These are phyloP conservation scores for Linnemannia schmuckeri DNA, from an alignment of 192 early-diverging fungal species.

Conservation along the genomic window DNA sequence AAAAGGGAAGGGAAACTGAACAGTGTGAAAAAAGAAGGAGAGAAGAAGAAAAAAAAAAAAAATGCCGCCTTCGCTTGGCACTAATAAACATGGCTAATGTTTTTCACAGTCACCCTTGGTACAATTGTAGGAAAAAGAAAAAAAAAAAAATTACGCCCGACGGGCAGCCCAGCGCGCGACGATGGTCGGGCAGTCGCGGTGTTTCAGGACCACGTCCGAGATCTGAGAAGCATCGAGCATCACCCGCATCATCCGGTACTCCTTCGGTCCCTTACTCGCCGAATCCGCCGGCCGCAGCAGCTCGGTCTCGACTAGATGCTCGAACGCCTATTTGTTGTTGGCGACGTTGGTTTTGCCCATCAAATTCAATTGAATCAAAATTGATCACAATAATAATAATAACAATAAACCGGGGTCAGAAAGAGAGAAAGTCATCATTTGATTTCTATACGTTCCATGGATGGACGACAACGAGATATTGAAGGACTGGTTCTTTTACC, in stretches of 20 bases:
- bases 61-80: neutral
- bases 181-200: slow-evolving; percentile 71
- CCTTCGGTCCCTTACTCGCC: slow-evolving; percentile 79
- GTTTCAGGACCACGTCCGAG: slow-evolving; percentile 69
- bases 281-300: slow-evolving; percentile 71
- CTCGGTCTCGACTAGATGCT: slow-evolving; percentile 79
- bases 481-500: slow-evolving; percentile 49
- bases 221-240: slow-evolving; percentile 81
- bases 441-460: neutral
- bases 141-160: slow-evolving; percentile 4
- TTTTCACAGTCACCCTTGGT: neutral
- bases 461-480: neutral
- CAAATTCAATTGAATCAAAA: neutral
- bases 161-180: slow-evolving; percentile 72
- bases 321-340: slow-evolving; percentile 73
- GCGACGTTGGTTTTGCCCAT: neutral
- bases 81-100: neutral
- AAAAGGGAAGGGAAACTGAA: neutral
- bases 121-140: neutral
- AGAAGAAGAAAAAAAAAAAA: slow-evolving; percentile 6
- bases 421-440: neutral
- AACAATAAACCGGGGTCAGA: neutral
- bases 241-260: slow-evolving; percentile 88
- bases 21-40: neutral
- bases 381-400: neutral